These are phyloP conservation scores for Petunia hybrid DNA, from an alignment of 305 asterid genomes.

Conservation along the genomic window DNA sequence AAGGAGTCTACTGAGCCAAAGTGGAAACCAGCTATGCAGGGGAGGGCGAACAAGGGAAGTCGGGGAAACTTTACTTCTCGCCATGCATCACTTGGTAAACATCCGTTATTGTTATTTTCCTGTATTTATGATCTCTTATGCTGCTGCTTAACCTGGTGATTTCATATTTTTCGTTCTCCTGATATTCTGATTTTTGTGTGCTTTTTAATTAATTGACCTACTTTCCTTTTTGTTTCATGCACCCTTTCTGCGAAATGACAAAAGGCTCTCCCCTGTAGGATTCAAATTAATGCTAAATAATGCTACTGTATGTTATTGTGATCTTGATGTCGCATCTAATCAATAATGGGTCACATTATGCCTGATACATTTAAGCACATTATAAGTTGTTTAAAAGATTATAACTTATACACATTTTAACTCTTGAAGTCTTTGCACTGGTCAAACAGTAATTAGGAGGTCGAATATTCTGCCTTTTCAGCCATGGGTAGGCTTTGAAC, in stretches of 20 bases:
- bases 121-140: conserved; percentile 14
- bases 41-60: conserved; percentile 66
- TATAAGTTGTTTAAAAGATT: conserved; percentile 21
- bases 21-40: conserved; percentile 78
- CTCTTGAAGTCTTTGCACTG: neutral
- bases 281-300: neutral
- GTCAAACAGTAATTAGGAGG: neutral
- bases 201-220: neutral
- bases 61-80: conserved; percentile 72
- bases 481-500: conserved; percentile 18
- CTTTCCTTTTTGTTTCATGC: neutral
- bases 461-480: neutral
- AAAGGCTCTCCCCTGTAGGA: conserved; percentile 17
- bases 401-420: conserved; percentile 9
- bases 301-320: conserved; percentile 6
- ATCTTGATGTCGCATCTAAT: conserved; percentile 14
- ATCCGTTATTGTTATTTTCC: conserved; percentile 28
- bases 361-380: conserved; percentile 14
- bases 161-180: neutral
- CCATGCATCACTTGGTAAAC: conserved; percentile 65
- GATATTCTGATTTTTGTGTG: conserved; percentile 23
- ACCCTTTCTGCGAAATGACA: neutral
- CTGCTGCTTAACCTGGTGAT: conserved; percentile 18
- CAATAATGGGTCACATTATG: neutral
- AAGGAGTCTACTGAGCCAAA: conserved; percentile 72